Evolutionary conservation across 176 grass and related monocot species (phyloP).

Genomic region (Oryza meridionalis): DNA sequence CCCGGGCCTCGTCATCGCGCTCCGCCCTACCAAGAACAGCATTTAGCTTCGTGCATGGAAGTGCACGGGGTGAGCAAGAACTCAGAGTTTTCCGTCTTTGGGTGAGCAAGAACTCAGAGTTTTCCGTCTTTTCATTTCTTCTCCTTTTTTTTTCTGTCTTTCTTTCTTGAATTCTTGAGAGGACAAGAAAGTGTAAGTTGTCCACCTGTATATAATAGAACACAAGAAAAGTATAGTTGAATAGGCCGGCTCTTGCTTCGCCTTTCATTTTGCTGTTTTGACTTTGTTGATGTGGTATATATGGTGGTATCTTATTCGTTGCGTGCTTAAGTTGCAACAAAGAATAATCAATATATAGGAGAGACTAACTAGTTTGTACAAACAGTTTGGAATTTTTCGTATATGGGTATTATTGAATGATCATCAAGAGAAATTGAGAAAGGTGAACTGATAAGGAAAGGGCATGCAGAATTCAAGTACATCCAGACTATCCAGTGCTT

Average conservation of each 20-base stretch:
- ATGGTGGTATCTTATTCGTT: background rate
- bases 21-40: conserved; percentile 55
- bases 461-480: background rate
- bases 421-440: background rate
- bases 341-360: background rate
- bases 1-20: conserved; percentile 84
- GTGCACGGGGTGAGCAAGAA: background rate
- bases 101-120: conserved; percentile 9
- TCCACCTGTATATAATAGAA: conserved; percentile 1
- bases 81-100: background rate
- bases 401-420: background rate
- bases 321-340: background rate
- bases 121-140: background rate
- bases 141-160: background rate
- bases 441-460: background rate
- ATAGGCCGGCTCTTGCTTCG: background rate
- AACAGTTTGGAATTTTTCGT: background rate
- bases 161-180: background rate
- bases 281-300: background rate
- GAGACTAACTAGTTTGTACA: background rate
- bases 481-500: background rate
- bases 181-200: background rate
- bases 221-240: background rate
- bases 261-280: background rate
- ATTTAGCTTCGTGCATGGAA: background rate